Percentiles rank a stretch among this genome's conserved stretches.
Evolutionary conservation across 225 moss, liverwort and hornwort genomes (phyloP).

Genomic region (Pseudisothecium myosuroides): DNA sequence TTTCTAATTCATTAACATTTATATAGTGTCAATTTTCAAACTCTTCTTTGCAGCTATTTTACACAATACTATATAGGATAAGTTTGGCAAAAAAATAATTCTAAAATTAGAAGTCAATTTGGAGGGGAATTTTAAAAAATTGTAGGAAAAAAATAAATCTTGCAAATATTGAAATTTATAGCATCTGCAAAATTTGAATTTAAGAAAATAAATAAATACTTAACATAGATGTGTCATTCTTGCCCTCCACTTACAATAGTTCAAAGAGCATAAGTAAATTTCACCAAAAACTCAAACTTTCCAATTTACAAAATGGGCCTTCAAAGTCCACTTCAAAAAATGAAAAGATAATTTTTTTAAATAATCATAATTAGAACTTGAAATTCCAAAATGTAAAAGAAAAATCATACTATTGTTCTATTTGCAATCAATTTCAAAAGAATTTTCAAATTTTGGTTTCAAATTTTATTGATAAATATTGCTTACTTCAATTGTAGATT

Average conservation of each 20-base stretch:
- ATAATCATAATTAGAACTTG: neutral
- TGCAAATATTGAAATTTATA: neutral
- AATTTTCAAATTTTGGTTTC: neutral
- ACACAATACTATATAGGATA: rapidly evolving
- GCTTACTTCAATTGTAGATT: neutral
- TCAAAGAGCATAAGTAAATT: neutral
- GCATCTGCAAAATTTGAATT: neutral
- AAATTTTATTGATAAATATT: neutral
- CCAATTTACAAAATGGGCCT: neutral
- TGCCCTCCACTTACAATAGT: rapidly evolving
- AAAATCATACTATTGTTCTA: neutral
- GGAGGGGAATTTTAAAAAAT: rapidly evolving
- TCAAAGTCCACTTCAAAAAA: neutral
- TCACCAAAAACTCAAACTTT: neutral
- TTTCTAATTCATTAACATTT: neutral
- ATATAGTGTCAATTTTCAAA: neutral
- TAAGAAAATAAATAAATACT: neutral
- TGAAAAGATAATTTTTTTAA: neutral
- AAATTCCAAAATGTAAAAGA: neutral
- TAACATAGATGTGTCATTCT: neutral
- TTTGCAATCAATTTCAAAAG: neutral
- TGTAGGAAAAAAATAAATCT: rapidly evolving
- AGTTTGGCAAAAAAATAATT: neutral
- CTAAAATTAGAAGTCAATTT: neutral
- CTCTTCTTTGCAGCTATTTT: neutral